phyloP scores from a whole-genome alignment of 164 flowering plant species.

The Cinnamomum micranthum region DNA sequence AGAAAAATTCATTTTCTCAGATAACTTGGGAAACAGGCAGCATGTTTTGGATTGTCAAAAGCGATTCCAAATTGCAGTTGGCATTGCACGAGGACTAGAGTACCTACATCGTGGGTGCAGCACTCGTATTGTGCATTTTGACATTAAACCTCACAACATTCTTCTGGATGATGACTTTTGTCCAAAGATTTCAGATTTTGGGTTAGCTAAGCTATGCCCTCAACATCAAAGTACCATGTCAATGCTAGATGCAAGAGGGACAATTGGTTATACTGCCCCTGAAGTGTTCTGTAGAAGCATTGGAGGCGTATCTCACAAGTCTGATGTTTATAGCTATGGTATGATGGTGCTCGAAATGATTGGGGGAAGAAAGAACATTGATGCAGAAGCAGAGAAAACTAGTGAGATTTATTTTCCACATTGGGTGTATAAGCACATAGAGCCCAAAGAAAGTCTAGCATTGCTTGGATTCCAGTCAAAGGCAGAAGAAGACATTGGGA shows the following conservation, averaged over 20 bases:
- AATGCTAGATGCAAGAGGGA: background rate
- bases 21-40: too few species aligned
- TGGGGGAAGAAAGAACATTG: constrained; percentile 3
- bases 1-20: too few species aligned
- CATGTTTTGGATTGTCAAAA: too few species aligned
- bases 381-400: background rate
- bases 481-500: background rate
- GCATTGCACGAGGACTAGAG: too few species aligned
- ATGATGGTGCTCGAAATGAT: constrained; percentile 8
- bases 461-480: background rate
- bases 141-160: too few species aligned
- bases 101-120: too few species aligned
- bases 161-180: too few species aligned
- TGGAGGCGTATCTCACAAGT: constrained; percentile 4
- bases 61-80: too few species aligned
- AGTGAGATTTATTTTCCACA: constrained; percentile 11
- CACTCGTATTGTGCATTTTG: too few species aligned
- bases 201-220: too few species aligned
- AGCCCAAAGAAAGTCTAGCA: background rate
- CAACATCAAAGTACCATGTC: background rate
- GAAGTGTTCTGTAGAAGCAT: constrained; percentile 7
- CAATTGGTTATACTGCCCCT: constrained; percentile 12
- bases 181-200: too few species aligned
- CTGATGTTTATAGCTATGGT: constrained; percentile 11
- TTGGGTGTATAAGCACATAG: constrained; percentile 1